Percentiles rank a stretch among this genome's conserved stretches.
These are phyloP conservation scores for Euphorbia lathyris DNA, from an alignment of 345 rosid species.

Conservation along the genomic window DNA sequence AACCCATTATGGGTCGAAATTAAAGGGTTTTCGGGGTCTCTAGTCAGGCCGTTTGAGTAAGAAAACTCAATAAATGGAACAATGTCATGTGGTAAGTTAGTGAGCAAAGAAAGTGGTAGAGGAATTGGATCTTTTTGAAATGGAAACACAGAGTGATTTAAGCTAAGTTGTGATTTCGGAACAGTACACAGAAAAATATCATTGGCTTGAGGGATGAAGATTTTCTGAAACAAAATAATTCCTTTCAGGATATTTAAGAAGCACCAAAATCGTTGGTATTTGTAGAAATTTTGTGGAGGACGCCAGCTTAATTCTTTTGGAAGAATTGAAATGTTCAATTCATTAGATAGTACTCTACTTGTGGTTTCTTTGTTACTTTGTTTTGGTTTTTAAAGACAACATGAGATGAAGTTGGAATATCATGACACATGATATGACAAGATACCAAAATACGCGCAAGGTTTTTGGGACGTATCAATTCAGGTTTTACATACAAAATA, in stretches of 20 bases:
- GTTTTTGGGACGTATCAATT: too few relatives aligned
- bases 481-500: too few relatives aligned
- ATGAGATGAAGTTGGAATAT: too few relatives aligned
- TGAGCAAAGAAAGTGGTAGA: not conserved
- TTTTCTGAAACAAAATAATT: not conserved
- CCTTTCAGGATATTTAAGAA: not conserved
- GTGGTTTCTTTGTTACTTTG: too few relatives aligned
- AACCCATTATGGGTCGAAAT: too few relatives aligned
- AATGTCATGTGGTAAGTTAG: not conserved
- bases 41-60: too few relatives aligned
- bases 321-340: not conserved
- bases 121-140: not conserved
- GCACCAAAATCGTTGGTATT: conserved; percentile 11
- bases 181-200: not conserved
- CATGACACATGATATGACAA: too few relatives aligned
- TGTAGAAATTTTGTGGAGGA: not conserved
- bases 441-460: too few relatives aligned
- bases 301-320: not conserved
- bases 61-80: too few relatives aligned
- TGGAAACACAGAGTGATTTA: not conserved
- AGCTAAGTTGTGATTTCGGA: not conserved
- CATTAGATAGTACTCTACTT: too few relatives aligned
- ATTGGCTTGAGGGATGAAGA: conserved; percentile 3
- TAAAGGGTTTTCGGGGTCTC: too few relatives aligned
- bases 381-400: too few relatives aligned